Evolutionary conservation across 768 basidiomycete genomes (phyloP).

Genomic region (Serendipita vermifera): DNA sequence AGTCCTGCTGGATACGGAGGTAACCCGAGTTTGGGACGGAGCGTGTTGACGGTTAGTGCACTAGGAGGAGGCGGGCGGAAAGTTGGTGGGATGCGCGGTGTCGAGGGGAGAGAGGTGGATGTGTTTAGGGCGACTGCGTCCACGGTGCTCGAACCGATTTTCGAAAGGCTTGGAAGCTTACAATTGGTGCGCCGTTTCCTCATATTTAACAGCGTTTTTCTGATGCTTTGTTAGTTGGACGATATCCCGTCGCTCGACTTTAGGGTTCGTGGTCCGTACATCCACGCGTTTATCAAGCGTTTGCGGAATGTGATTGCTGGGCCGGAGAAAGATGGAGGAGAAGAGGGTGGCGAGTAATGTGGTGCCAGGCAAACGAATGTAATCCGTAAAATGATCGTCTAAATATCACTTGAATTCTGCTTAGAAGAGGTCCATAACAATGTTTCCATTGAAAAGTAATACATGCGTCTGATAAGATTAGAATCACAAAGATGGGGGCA

Average conservation of each 20-base stretch:
- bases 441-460: no score
- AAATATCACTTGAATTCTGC: no score
- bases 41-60: constrained; percentile 5
- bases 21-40: background rate
- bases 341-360: no score
- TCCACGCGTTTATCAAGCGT: constrained; percentile 28
- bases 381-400: no score
- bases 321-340: constrained; percentile 1
- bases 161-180: constrained; percentile 42
- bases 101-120: constrained; percentile 28
- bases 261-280: constrained; percentile 51
- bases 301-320: background rate
- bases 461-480: no score
- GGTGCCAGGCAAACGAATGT: no score
- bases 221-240: constrained; percentile 16
- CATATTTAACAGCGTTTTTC: background rate
- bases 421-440: no score
- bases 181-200: constrained; percentile 31
- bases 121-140: constrained; percentile 46
- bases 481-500: background rate
- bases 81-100: background rate
- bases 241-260: constrained; percentile 36
- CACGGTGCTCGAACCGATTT: constrained; percentile 38
- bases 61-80: background rate
- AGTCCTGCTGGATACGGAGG: background rate